Base-by-base conservation (phyloP, 2,329 filamentous ascomycete species). In the Phyllosticta capitalensis region DNA sequence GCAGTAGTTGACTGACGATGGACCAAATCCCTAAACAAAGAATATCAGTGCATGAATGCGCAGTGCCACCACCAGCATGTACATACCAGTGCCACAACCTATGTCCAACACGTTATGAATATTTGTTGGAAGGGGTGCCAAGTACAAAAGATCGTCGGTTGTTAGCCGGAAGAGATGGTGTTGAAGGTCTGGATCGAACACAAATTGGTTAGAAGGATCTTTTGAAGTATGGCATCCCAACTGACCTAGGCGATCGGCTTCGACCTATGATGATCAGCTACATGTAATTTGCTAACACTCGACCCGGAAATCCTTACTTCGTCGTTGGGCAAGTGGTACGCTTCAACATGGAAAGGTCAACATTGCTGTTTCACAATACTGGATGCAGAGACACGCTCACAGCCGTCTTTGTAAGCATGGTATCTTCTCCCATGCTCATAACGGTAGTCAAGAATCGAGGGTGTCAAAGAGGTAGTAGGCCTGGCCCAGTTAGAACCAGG, bases 151-250 rank as follows among this genome's bases (percentile, higher is more conserved):
- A 7, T 67, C 68, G 24, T 69, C 68, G 1, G 70, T 63, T 3
- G 67, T 70, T n/a, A 70, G 63, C n/a, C 67, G 67, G 53, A 71
- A 70, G 19, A 66, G 66, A 30, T 70, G 68, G 55, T 71, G 69
- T 57, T 71, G 69, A 14, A 71, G 67, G 53, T 71, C 69, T 65
- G 21, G 28, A 45, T 19, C 4, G n/a, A n/a, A 7, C 38, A 7
- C 38, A 10, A 14, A 5, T 7, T 6, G 17, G 14, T 45, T 45
- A 45, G 38, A n/a, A 6, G 6, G 17, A 14, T 6, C 17, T 45
- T 5, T n/a, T n/a, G n/a, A 6, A 45, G n/a, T 5, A 19, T 22
- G 19, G 14, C 24, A 10, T n/a, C 14, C 26, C 19, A 20, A 14
- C 24, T 17, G 7, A 20, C 24, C 24, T 28, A 22, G 9, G 28